Evolutionary conservation across 306 rosid species (phyloP).

Genomic region (Lotus japonicus): DNA sequence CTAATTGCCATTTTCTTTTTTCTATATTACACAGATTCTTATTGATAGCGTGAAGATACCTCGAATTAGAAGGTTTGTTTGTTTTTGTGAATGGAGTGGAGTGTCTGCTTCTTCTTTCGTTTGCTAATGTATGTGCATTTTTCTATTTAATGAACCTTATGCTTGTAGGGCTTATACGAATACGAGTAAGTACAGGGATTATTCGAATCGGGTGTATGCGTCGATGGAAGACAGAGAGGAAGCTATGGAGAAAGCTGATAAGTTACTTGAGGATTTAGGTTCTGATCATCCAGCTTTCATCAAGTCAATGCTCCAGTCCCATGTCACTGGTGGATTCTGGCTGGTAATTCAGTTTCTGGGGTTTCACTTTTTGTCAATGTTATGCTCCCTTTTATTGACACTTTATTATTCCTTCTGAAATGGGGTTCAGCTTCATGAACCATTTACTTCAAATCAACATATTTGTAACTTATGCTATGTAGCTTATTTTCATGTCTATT

Average conservation of each 20-base stretch:
- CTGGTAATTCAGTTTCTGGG: conserved; percentile 36
- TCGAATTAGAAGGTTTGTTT: conserved; percentile 45
- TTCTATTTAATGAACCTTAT: neutral
- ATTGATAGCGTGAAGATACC: conserved; percentile 45
- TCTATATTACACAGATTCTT: conserved; percentile 24
- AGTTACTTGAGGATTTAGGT: conserved; percentile 31
- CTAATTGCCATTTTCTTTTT: neutral
- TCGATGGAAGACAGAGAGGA: conserved; percentile 50
- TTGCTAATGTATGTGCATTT: no score
- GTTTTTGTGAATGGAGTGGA: neutral
- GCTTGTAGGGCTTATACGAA: conserved; percentile 12
- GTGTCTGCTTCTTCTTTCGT: no score
- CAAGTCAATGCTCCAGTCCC: conserved; percentile 80
- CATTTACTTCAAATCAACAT: neutral
- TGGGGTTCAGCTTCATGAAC: no score
- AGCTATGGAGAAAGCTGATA: conserved; percentile 54
- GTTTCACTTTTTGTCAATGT: no score
- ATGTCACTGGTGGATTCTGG: conserved; percentile 87
- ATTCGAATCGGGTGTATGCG: conserved; percentile 53
- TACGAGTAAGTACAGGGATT: conserved; percentile 42
- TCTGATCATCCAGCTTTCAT: conserved; percentile 43
- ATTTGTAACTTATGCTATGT: neutral
- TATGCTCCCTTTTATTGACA: no score
- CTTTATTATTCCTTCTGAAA: no score
- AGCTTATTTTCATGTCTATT: neutral